These are phyloP conservation scores for Cyclotella atomus DNA, from an alignment of 108 stramenopile species.

Conservation along the genomic window DNA sequence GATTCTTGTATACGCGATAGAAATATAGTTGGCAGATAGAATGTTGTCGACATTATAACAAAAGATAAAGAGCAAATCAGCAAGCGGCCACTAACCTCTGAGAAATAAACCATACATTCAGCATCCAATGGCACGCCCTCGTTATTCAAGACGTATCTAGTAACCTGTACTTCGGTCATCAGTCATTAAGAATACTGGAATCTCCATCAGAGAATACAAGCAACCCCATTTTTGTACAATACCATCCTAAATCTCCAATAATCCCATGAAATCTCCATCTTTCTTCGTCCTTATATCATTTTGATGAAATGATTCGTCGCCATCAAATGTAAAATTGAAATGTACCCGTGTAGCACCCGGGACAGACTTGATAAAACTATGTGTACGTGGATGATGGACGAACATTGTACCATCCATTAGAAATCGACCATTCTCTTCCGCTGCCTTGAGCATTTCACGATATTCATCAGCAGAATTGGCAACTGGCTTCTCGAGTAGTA, in stretches of 20 bases:
- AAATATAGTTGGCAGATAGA: not conserved
- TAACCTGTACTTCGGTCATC: slow-evolving; percentile 37
- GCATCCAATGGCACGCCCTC: slow-evolving; percentile 46
- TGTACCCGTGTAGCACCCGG: slow-evolving; percentile 52
- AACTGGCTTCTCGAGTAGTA: slow-evolving; percentile 73
- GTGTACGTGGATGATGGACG: slow-evolving; percentile 60
- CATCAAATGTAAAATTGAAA: slow-evolving; percentile 53
- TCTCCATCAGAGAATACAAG: slow-evolving; percentile 56
- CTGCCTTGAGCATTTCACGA: slow-evolving; percentile 48
- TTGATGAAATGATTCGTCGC: slow-evolving; percentile 50
- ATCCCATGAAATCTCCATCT: slow-evolving; percentile 55
- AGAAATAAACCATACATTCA: slow-evolving; percentile 35
- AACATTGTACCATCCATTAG: slow-evolving; percentile 75
- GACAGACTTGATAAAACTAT: slow-evolving; percentile 52
- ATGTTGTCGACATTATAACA: not conserved
- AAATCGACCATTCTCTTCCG: slow-evolving; percentile 55
- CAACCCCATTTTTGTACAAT: slow-evolving; percentile 54
- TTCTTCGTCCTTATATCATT: slow-evolving; percentile 59
- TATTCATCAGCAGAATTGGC: slow-evolving; percentile 52
- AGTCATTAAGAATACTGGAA: slow-evolving; percentile 7
- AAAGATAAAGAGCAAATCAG: not conserved
- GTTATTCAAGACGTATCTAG: slow-evolving; percentile 34
- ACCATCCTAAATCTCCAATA: slow-evolving; percentile 69
- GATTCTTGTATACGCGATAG: not conserved
- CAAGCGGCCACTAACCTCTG: slow-evolving; percentile 5